Percentiles rank a stretch among this genome's conserved stretches.
Conservation (phyloP, 768 basidiomycete species). For the Boletus tomentosulus region DNA sequence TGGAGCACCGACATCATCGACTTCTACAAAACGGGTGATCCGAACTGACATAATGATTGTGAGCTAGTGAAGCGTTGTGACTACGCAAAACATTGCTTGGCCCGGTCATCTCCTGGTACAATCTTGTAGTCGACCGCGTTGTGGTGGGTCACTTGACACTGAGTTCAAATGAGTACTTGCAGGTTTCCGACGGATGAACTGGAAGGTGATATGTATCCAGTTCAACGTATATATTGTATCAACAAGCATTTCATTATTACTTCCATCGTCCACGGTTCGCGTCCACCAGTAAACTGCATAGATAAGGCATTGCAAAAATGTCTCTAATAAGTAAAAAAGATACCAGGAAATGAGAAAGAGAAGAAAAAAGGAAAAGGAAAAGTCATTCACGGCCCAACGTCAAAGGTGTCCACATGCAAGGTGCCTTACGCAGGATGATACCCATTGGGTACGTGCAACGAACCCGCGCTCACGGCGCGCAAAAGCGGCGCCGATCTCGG, state of each 20-base stretch:
- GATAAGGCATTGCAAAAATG: not conserved
- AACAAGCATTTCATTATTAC: not conserved
- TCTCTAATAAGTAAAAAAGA: not conserved
- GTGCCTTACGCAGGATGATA: constrained; percentile 1
- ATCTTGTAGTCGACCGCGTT: no score
- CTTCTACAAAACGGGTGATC: no score
- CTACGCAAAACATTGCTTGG: no score
- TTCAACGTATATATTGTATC: not conserved
- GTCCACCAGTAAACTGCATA: not conserved
- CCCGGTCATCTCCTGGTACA: no score
- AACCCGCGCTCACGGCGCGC: constrained; percentile 30
- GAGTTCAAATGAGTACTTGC: no score
- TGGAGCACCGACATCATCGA: no score
- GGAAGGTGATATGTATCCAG: no score
- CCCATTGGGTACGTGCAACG: constrained; percentile 14
- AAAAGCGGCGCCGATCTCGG: constrained; percentile 41
- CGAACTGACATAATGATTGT: no score
- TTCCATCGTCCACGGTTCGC: not conserved
- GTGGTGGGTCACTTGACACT: no score
- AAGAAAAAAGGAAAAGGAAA: not conserved
- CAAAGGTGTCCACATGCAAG: not conserved
- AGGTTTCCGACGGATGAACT: no score
- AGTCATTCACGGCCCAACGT: not conserved
- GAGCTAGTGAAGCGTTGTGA: no score
- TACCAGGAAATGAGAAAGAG: not conserved